These are phyloP conservation scores for Madurella mycetomatis DNA, from an alignment of 2,329 filamentous ascomycete genomes.

Conservation along the genomic window DNA sequence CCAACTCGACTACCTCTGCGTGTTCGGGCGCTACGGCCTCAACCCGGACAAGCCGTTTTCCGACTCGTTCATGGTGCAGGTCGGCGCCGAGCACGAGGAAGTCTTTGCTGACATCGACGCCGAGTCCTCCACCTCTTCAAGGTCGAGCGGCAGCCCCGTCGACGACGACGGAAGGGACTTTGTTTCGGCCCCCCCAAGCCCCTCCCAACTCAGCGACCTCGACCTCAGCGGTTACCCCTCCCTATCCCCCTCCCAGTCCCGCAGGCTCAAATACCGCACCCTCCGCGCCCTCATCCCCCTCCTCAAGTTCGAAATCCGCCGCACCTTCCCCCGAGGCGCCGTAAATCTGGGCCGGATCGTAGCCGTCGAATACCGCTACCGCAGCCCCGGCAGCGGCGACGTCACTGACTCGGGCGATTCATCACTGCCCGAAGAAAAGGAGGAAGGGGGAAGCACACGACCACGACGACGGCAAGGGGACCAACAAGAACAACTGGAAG, in stretches of 20 bases:
- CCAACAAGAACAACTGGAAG: slow-evolving; percentile 5
- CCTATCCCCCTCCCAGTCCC: slow-evolving; percentile 11
- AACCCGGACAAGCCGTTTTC: slow-evolving; percentile 65
- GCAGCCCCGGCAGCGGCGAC: slow-evolving; percentile 32
- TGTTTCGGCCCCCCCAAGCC: slow-evolving; percentile 33
- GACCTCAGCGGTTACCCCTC: not conserved
- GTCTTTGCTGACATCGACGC: slow-evolving; percentile 48
- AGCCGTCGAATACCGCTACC: slow-evolving; percentile 51
- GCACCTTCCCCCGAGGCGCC: slow-evolving; percentile 50
- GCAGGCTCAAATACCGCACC: slow-evolving; percentile 44
- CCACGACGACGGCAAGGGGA: slow-evolving; percentile 27
- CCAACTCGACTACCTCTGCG: slow-evolving; percentile 60
- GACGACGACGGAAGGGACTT: slow-evolving; percentile 16
- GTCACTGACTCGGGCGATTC: not conserved
- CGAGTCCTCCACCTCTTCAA: slow-evolving; percentile 31
- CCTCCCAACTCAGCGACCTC: not conserved
- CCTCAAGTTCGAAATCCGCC: slow-evolving; percentile 42
- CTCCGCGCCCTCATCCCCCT: slow-evolving; percentile 45
- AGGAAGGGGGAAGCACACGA: not conserved
- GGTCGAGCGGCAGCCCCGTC: slow-evolving; percentile 36
- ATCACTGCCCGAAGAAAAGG: not conserved
- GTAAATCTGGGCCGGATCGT: slow-evolving; percentile 48
- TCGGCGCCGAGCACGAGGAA: slow-evolving; percentile 64
- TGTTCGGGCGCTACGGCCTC: slow-evolving; percentile 70
- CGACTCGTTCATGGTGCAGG: slow-evolving; percentile 71